Conservation (phyloP, 805 yeast species). For the Metschnikowia koreensis region DNA sequence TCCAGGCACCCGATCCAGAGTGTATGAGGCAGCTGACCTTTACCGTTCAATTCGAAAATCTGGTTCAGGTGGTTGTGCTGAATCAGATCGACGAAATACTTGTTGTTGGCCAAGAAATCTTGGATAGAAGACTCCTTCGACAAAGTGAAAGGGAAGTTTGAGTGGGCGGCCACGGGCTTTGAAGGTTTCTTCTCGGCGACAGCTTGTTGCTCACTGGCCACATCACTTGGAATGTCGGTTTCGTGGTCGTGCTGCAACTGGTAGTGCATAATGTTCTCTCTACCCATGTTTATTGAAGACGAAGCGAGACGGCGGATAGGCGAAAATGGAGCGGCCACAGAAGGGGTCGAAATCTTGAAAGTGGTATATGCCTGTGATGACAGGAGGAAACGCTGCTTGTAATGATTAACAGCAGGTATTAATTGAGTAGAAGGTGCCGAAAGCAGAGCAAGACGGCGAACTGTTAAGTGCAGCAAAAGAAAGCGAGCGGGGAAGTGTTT, state of each 20-base stretch:
- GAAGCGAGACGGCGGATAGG: constrained; percentile 2
- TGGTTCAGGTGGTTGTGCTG: constrained; percentile 21
- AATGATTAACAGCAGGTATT: not conserved
- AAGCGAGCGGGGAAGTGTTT: not conserved
- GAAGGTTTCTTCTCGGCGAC: constrained; percentile 7
- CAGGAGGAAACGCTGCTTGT: no score
- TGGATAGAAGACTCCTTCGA: constrained; percentile 30
- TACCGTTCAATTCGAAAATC: constrained; percentile 20
- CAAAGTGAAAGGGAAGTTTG: constrained; percentile 45
- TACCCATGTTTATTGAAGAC: constrained; percentile 32
- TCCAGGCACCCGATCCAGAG: constrained; percentile 23
- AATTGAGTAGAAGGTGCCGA: no score
- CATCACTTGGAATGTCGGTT: constrained; percentile 27
- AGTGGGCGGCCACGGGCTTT: constrained; percentile 17
- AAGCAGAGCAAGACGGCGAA: not conserved
- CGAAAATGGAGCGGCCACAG: not conserved
- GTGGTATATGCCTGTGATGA: not conserved
- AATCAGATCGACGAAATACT: constrained; percentile 19
- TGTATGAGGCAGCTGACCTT: constrained; percentile 23
- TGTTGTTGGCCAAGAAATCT: constrained; percentile 21
- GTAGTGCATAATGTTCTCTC: constrained; percentile 40
- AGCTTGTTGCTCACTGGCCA: constrained; percentile 3
- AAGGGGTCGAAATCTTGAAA: not conserved
- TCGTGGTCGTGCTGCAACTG: constrained; percentile 41
- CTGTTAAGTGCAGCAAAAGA: not conserved